These are phyloP conservation scores for Actinomortierella ambigua DNA, from an alignment of 371 early-diverging fungal genomes.

Conservation along the genomic window DNA sequence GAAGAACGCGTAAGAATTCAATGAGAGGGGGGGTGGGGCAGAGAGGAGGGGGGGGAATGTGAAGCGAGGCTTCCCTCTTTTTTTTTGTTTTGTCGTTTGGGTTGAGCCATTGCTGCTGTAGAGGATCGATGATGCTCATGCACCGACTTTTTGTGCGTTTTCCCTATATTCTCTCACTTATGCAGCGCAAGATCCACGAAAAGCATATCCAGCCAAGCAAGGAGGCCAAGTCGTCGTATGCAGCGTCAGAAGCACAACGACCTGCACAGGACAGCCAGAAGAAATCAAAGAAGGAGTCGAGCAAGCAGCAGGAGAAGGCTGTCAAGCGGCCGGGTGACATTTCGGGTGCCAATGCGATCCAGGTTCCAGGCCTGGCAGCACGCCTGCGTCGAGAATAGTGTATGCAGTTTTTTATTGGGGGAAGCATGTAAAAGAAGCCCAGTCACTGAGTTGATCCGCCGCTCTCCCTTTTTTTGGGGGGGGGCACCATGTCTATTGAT, in stretches of 20 bases:
- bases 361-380: slow-evolving; percentile 27
- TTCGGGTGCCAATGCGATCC: slow-evolving; percentile 33
- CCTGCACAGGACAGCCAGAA: slow-evolving; percentile 13
- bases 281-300: too few relatives aligned
- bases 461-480: too few relatives aligned
- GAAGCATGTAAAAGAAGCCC: too few relatives aligned
- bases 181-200: slow-evolving; percentile 47
- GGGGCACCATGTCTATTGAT: too few relatives aligned
- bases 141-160: neutral
- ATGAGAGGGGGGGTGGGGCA: too few relatives aligned
- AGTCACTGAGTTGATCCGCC: too few relatives aligned
- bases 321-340: slow-evolving; percentile 39
- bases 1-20: slow-evolving; percentile 74
- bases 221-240: slow-evolving; percentile 47
- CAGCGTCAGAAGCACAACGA: slow-evolving; percentile 22
- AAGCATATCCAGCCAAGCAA: slow-evolving; percentile 45
- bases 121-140: neutral
- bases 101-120: neutral
- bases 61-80: too few relatives aligned
- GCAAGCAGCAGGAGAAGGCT: slow-evolving; percentile 23
- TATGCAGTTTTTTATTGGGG: too few relatives aligned
- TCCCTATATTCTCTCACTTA: neutral
- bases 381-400: slow-evolving; percentile 29
- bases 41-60: too few relatives aligned
- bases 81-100: neutral